Evolutionary conservation across 2,329 filamentous ascomycete genomes (phyloP).

Genomic region (Penicillium sclerotiorum): DNA sequence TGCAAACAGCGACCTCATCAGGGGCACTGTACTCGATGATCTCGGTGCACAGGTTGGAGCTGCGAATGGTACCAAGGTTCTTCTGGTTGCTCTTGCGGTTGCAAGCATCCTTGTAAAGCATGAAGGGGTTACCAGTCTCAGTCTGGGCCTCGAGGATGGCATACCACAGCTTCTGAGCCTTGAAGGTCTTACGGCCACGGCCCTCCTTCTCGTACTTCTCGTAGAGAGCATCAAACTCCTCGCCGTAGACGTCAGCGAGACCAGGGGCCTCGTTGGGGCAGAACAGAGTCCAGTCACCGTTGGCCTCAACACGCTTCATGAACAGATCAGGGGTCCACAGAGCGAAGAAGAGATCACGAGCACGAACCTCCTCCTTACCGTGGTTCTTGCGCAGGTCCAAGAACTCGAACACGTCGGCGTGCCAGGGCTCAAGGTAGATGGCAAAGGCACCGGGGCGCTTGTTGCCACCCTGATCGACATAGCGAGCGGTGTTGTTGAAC

Average conservation of each 20-base stretch:
- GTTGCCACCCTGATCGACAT: slow-evolving; percentile 98
- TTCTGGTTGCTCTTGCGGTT: slow-evolving; percentile 99
- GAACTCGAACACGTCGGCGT: slow-evolving; percentile 96
- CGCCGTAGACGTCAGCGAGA: slow-evolving; percentile 93
- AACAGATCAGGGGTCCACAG: slow-evolving; percentile 99
- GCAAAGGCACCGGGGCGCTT: slow-evolving; percentile 98
- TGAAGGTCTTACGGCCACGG: slow-evolving; percentile 84
- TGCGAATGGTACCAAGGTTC: slow-evolving; percentile 97
- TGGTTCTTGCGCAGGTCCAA: slow-evolving; percentile 99
- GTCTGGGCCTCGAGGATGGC: slow-evolving; percentile 97
- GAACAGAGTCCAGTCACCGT: slow-evolving; percentile 96
- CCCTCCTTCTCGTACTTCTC: slow-evolving; percentile 85
- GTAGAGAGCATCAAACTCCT: slow-evolving; percentile 95
- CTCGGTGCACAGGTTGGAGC: slow-evolving; percentile 98
- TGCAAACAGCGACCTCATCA: slow-evolving; percentile 98
- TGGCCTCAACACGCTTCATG: slow-evolving; percentile 99
- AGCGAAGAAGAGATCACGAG: slow-evolving; percentile 95
- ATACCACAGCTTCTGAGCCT: slow-evolving; percentile 99
- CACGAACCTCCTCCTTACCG: slow-evolving; percentile 96
- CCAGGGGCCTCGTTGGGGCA: slow-evolving; percentile 96
- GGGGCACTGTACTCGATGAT: slow-evolving; percentile 97
- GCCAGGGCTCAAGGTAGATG: slow-evolving; percentile 99
- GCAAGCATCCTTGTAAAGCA: slow-evolving; percentile 98
- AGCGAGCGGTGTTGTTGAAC: slow-evolving; percentile 98
- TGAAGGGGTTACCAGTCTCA: slow-evolving; percentile 98